Evolutionary conservation across 2,329 filamentous ascomycete species (phyloP), one percentile per base, ranked within the genome.

Genomic region (Ploettnerulaceae sp.): DNA sequence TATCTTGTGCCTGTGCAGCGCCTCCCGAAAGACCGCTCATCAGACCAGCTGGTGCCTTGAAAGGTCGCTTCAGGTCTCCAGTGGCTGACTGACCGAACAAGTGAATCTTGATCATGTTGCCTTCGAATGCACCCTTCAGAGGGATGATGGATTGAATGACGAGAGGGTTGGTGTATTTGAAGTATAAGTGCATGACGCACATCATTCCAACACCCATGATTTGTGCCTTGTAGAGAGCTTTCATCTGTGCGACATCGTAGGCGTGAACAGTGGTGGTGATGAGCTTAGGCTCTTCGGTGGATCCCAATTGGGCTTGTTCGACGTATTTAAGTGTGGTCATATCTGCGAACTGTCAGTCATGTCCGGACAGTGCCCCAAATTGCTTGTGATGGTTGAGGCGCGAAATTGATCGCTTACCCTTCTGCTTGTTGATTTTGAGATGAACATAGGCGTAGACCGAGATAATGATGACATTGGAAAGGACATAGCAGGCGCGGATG

Each of bases 91-190:
- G 75, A 63, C 90, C 90, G 56, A 90, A 86, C 55, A 98, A 59
- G 72, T 97, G 86, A 64, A 98, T 91, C 81, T 97, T 96, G 76
- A 93, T 80, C 61, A 96, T 75, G 77, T 96, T 97, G 72, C 84
- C 79, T 77, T 98, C 93, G 69, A 98, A 79, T 35, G 89, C 91
- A 66, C 86, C 79, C 84, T 98, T 98, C 70, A 97, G 76, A 25
- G 93, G 93, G 66, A 98, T 93, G 73, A 98, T 95, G 68, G 86
- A 94, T 81, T 98, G 93, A 74, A 98, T 95, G 64, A 96, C 76
- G 41, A 98, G 86, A 32, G 93, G 93, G 82, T 97, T 98, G 74
- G 90, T 97, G 84, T 97, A 98, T 70, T 96, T 90, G 78, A 98
- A 86, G 82, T 97, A 98, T 53, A 98, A 58, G 74, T 98, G 93